A percentile compares a stretch with the other conserved stretches of the same genome.
phyloP scores from a whole-genome alignment of 1,139 yeast genomes.

The Protomyces arabidopsidicola region DNA sequence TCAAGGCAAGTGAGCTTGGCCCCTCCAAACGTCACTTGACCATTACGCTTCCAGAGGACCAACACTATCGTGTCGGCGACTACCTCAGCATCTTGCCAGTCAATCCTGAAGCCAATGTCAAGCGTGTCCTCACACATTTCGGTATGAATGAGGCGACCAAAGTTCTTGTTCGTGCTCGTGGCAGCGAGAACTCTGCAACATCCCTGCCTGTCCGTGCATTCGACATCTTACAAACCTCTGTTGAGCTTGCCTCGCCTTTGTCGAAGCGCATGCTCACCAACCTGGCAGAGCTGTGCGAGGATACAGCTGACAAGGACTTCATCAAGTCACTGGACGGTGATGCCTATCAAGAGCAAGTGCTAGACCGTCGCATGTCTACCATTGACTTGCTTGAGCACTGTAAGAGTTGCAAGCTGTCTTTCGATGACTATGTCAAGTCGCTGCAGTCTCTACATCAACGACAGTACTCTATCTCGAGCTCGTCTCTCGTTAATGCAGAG shows the following conservation, averaged over 20 bases:
- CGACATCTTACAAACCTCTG: conserved; percentile 8
- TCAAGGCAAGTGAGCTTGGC: neutral
- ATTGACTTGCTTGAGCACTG: conserved; percentile 22
- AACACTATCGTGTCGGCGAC: conserved; percentile 22
- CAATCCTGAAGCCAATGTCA: conserved; percentile 22
- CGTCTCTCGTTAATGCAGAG: conserved; percentile 15
- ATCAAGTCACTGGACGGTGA: conserved; percentile 23
- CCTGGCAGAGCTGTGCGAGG: conserved; percentile 6
- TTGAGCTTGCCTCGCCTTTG: conserved; percentile 22
- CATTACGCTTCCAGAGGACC: conserved; percentile 19
- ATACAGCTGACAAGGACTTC: neutral
- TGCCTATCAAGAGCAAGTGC: conserved; percentile 10
- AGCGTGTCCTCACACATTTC: conserved; percentile 16
- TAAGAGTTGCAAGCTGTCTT: conserved; percentile 10
- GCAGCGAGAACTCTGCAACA: neutral
- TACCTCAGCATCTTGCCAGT: conserved; percentile 24
- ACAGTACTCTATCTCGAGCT: conserved; percentile 26
- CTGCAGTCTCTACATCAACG: conserved; percentile 20
- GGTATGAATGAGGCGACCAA: conserved; percentile 20
- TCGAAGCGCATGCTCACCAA: conserved; percentile 4
- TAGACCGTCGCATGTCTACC: conserved; percentile 14
- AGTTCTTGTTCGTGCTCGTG: conserved; percentile 8
- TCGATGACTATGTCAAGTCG: conserved; percentile 17
- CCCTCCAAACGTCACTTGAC: conserved; percentile 22
- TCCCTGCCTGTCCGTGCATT: conserved; percentile 13